Conservation (phyloP, 345 rosid genomes). For the Lumnitzera racemosa region DNA sequence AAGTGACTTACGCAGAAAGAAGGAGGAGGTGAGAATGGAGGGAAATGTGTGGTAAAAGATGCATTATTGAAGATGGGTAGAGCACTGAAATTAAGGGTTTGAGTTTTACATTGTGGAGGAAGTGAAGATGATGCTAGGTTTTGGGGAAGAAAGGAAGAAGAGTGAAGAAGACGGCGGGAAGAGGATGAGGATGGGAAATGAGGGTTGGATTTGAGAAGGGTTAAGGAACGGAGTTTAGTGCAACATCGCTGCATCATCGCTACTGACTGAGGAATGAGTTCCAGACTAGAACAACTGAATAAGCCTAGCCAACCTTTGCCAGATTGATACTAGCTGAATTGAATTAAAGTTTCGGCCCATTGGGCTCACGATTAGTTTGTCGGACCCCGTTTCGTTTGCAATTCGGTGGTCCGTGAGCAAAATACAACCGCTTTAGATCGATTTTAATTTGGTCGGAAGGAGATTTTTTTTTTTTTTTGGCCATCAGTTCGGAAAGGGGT, state of each 20-base stretch:
- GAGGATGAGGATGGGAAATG: slow-evolving; percentile 25
- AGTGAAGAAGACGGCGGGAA: slow-evolving; percentile 21
- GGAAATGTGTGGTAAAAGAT: slow-evolving; percentile 11
- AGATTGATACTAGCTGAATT: no score
- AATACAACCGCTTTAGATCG: no score
- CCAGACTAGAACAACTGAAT: no score
- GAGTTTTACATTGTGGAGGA: slow-evolving; percentile 14
- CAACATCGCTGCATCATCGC: slow-evolving; percentile 60
- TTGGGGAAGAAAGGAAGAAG: slow-evolving; percentile 5
- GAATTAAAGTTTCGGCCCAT: no score
- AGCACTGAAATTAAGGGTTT: slow-evolving; percentile 7
- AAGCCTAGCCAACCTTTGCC: no score
- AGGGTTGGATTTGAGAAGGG: slow-evolving; percentile 20
- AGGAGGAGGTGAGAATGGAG: slow-evolving; percentile 15
- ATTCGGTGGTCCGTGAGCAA: no score
- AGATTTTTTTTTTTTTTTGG: no score
- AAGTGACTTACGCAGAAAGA: slow-evolving; percentile 13
- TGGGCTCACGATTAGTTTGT: no score
- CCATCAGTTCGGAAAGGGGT: no score
- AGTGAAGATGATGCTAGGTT: slow-evolving; percentile 14
- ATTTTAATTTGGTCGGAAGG: no score
- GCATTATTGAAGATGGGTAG: slow-evolving; percentile 11
- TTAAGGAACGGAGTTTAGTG: slow-evolving; percentile 45
- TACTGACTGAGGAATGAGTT: no score
- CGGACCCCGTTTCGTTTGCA: no score